Conservation (phyloP, 192 early-diverging fungal species). For the Kickxella alabastrina region DNA sequence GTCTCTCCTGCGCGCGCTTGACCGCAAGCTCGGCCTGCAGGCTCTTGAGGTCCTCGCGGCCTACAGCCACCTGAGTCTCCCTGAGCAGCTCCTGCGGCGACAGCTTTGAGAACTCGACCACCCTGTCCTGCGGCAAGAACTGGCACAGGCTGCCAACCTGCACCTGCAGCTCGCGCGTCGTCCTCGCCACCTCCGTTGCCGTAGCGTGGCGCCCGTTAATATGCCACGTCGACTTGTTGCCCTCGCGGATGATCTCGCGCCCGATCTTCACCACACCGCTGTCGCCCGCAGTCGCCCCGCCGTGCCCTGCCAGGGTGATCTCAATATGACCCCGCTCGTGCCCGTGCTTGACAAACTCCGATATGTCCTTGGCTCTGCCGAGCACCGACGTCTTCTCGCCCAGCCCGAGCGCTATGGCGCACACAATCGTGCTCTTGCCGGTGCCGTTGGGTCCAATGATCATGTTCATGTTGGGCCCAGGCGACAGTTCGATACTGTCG, state of each 20-base stretch:
- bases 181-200: constrained; percentile 63
- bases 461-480: constrained; percentile 97
- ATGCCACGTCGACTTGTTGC: constrained; percentile 72
- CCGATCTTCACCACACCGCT: constrained; percentile 47
- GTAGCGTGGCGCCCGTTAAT: constrained; percentile 66
- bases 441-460: constrained; percentile 96
- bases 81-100: constrained; percentile 67
- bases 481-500: constrained; percentile 72
- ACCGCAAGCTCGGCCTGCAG: constrained; percentile 67
- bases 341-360: constrained; percentile 91
- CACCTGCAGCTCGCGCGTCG: constrained; percentile 64
- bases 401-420: constrained; percentile 92
- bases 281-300: neutral
- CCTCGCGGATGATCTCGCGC: constrained; percentile 59
- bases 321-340: constrained; percentile 74
- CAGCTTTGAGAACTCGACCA: constrained; percentile 90
- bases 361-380: constrained; percentile 83
- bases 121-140: constrained; percentile 95
- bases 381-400: constrained; percentile 72
- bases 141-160: constrained; percentile 98
- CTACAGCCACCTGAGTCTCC: constrained; percentile 84
- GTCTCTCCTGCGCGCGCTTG: constrained; percentile 54
- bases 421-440: constrained; percentile 93
- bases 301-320: constrained; percentile 71
- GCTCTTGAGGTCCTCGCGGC: constrained; percentile 59